Percentiles rank a stretch among this genome's conserved stretches.
These are phyloP conservation scores for Tremellales sp. DNA, from an alignment of 1,284 basidiomycete species.

Conservation along the genomic window DNA sequence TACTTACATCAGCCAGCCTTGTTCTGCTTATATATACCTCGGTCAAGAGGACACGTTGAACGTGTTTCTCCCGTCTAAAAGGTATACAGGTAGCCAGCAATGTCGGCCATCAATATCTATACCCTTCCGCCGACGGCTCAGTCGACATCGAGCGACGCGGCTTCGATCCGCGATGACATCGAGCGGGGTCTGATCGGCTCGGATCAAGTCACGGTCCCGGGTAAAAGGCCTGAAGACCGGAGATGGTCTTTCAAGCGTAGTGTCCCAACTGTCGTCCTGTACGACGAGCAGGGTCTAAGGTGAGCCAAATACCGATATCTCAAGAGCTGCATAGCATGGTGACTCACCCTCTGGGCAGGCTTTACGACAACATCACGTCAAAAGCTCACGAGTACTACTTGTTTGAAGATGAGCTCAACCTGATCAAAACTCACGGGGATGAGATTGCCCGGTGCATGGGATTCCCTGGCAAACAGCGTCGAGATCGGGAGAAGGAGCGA, in stretches of 20 bases:
- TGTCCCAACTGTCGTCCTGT: conserved; percentile 80
- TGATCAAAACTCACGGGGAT: conserved; percentile 50
- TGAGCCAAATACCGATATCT: conserved; percentile 16
- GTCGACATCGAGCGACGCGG: conserved; percentile 1
- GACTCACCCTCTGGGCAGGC: conserved; percentile 10
- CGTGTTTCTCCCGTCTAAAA: no score
- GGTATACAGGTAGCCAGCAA: no score
- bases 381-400: conserved; percentile 82
- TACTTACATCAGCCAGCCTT: no score
- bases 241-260: conserved; percentile 54
- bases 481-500: conserved; percentile 39
- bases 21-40: no score
- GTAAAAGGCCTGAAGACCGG: conserved; percentile 31
- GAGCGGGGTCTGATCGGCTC: conserved; percentile 31
- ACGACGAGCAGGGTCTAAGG: conserved; percentile 75
- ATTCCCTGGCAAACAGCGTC: conserved; percentile 25
- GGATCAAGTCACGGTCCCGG: conserved; percentile 27
- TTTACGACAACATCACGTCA: conserved; percentile 65
- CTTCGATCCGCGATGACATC: conserved; percentile 25
- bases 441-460: conserved; percentile 55
- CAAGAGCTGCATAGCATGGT: not conserved
- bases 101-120: conserved; percentile 10
- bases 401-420: conserved; percentile 58
- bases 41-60: no score
- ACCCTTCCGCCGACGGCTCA: conserved; percentile 12